These are phyloP conservation scores for Luffa aegyptiaca DNA, from an alignment of 306 rosid genomes.

Conservation along the genomic window DNA sequence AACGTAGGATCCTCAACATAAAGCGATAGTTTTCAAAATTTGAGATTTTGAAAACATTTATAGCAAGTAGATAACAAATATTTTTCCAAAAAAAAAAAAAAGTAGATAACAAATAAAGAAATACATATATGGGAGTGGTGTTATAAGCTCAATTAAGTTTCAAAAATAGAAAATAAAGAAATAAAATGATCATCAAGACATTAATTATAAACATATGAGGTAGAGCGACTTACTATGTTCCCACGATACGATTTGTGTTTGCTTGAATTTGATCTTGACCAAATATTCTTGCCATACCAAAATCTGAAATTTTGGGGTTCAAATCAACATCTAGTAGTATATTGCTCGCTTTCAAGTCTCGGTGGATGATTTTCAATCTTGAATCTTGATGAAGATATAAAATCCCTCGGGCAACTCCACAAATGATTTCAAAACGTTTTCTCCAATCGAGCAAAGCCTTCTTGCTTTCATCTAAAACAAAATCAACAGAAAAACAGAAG, in stretches of 20 bases:
- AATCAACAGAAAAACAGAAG: neutral
- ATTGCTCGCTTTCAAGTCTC: slow-evolving; percentile 8
- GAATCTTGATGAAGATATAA: slow-evolving; percentile 4
- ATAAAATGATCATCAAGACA: no score
- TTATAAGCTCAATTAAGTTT: no score
- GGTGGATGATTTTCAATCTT: neutral
- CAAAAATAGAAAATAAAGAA: no score
- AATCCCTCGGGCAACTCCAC: neutral
- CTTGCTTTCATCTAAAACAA: slow-evolving; percentile 1
- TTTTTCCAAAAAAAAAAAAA: no score
- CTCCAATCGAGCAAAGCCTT: neutral
- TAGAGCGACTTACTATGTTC: slow-evolving; percentile 1
- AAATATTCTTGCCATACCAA: slow-evolving; percentile 3
- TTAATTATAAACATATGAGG: no score
- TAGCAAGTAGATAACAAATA: no score
- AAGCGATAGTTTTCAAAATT: no score
- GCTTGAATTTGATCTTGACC: slow-evolving; percentile 5
- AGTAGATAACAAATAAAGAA: no score
- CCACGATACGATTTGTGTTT: neutral
- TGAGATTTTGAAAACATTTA: no score
- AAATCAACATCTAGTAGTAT: neutral
- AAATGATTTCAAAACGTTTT: neutral
- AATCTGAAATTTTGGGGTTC: slow-evolving; percentile 2
- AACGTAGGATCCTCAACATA: no score
- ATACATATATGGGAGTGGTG: neutral